A percentile compares a stretch with the other conserved stretches of the same genome.
These are phyloP conservation scores for Datisca glomerata DNA, from an alignment of 306 rosid genomes.

Conservation along the genomic window DNA sequence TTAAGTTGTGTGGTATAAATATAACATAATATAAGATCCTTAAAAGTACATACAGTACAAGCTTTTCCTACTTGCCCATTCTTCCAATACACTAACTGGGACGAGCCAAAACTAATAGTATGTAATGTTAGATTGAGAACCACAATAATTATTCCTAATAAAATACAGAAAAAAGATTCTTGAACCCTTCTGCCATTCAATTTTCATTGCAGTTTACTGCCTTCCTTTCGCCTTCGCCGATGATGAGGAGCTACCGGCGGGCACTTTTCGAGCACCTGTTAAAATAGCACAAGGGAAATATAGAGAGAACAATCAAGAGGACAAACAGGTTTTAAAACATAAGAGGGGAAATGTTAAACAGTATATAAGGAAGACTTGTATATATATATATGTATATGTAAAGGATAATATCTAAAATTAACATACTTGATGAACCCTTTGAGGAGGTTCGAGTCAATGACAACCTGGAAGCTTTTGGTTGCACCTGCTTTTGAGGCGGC, in stretches of 20 bases:
- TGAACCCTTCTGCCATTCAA: too few species aligned
- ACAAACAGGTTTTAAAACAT: too few species aligned
- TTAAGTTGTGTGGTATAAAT: too few species aligned
- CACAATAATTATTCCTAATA: too few species aligned
- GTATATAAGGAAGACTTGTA: not conserved
- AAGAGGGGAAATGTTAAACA: too few species aligned
- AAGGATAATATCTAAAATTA: slow-evolving; percentile 1
- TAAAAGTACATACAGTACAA: too few species aligned
- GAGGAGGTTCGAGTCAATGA: slow-evolving; percentile 56
- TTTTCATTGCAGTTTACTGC: not conserved
- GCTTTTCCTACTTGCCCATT: too few species aligned
- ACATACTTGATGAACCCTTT: slow-evolving; percentile 53
- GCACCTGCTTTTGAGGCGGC: slow-evolving; percentile 42
- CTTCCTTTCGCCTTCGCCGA: not conserved
- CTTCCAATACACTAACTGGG: too few species aligned
- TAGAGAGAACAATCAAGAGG: not conserved
- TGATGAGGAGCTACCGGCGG: not conserved
- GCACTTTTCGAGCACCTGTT: not conserved
- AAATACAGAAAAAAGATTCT: too few species aligned
- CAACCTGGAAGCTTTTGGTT: slow-evolving; percentile 39
- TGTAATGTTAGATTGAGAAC: too few species aligned
- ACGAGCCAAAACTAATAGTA: too few species aligned
- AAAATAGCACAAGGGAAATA: not conserved
- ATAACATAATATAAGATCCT: too few species aligned
- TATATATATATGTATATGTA: not conserved